Evolutionary conservation across 495 filamentous ascomycete genomes (phyloP).

Genomic region (Xanthoparmelia taractica): DNA sequence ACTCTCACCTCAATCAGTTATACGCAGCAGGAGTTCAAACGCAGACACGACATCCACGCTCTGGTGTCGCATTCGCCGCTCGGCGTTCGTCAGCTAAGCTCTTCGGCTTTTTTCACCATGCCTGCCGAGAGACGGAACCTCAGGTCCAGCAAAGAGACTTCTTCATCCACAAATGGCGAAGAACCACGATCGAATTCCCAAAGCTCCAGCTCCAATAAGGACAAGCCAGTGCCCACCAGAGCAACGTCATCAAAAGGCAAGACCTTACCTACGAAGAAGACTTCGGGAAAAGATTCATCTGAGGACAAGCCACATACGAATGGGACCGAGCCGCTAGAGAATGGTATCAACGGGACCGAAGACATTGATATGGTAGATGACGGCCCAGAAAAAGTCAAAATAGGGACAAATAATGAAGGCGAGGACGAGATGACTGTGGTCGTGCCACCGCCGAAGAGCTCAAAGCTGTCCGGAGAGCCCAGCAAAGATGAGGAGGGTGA

Average conservation of each 20-base stretch:
- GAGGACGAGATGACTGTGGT: slow-evolving; percentile 82
- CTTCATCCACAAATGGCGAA: slow-evolving; percentile 52
- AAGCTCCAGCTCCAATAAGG: slow-evolving; percentile 42
- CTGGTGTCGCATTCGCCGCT: slow-evolving; percentile 18
- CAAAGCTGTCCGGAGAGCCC: slow-evolving; percentile 54
- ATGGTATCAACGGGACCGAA: slow-evolving; percentile 66
- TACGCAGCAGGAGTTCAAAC: neutral
- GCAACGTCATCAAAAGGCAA: slow-evolving; percentile 42
- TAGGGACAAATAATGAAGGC: slow-evolving; percentile 61
- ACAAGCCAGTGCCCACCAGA: slow-evolving; percentile 39
- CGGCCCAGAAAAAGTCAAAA: slow-evolving; percentile 51
- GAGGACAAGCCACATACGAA: slow-evolving; percentile 65
- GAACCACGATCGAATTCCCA: slow-evolving; percentile 46
- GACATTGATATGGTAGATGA: slow-evolving; percentile 81
- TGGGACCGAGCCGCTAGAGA: slow-evolving; percentile 64
- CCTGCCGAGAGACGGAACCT: slow-evolving; percentile 50
- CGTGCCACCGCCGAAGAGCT: slow-evolving; percentile 68
- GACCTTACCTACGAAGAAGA: slow-evolving; percentile 41
- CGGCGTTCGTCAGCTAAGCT: slow-evolving; percentile 16
- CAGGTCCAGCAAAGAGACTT: slow-evolving; percentile 51
- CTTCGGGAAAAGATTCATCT: slow-evolving; percentile 39
- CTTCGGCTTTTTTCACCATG: slow-evolving; percentile 31
- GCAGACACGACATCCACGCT: neutral
- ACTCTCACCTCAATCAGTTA: neutral
- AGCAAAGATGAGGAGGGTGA: slow-evolving; percentile 61